Percentiles rank a stretch among this genome's conserved stretches.
Conservation (phyloP, 2,329 filamentous ascomycete genomes). For the Talaromyces funiculosus region DNA sequence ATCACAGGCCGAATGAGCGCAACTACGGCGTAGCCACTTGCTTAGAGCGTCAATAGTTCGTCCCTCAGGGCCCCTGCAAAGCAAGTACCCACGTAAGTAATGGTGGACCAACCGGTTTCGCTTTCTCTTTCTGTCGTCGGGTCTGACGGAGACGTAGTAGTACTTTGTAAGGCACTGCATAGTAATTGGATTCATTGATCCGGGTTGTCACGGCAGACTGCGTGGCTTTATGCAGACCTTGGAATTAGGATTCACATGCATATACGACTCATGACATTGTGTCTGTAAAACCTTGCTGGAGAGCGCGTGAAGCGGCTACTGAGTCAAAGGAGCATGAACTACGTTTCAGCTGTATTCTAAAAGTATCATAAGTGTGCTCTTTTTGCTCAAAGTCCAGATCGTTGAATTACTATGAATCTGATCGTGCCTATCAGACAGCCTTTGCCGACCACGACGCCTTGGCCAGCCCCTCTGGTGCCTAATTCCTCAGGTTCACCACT, state of each 20-base stretch:
- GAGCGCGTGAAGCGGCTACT: background rate
- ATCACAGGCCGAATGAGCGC: background rate
- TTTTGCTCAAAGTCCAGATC: no score
- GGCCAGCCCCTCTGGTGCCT: conserved; percentile 2
- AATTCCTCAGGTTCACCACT: conserved; percentile 10
- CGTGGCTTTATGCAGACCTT: background rate
- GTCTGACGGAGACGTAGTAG: background rate
- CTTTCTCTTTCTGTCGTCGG: background rate
- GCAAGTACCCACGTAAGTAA: background rate
- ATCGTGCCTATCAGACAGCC: conserved; percentile 3
- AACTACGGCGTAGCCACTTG: background rate
- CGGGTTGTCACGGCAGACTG: background rate
- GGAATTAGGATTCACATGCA: background rate
- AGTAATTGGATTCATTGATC: background rate
- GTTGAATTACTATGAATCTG: no score
- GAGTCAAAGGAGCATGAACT: background rate
- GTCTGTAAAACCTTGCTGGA: background rate
- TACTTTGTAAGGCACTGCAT: no score
- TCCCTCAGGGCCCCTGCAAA: background rate
- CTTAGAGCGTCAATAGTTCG: background rate
- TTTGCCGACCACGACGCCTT: conserved; percentile 1
- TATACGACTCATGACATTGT: background rate
- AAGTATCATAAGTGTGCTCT: background rate
- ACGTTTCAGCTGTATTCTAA: background rate
- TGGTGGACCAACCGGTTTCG: background rate